These are phyloP conservation scores for Pholiota molesta DNA, from an alignment of 768 basidiomycete genomes.

Conservation along the genomic window DNA sequence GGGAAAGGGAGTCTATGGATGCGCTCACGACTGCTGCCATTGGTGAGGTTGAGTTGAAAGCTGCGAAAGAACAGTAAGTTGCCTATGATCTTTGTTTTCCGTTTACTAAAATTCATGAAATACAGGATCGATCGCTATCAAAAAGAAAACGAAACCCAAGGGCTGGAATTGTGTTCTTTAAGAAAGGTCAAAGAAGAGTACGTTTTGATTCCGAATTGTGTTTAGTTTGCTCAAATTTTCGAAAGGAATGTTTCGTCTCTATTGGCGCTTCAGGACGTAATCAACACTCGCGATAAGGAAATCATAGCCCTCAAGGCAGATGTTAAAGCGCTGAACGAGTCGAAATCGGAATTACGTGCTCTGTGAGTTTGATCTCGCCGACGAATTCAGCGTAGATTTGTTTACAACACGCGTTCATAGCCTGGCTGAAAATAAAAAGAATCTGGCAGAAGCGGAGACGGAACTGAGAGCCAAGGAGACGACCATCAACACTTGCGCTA, in stretches of 20 bases:
- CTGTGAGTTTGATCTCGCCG: conserved; percentile 20
- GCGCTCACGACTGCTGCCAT: conserved; percentile 25
- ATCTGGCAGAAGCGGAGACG: conserved; percentile 21
- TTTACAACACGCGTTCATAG: conserved; percentile 11
- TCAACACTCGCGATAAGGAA: conserved; percentile 30
- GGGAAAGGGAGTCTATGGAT: conserved; percentile 33
- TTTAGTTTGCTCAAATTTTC: not conserved
- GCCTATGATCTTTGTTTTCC: not conserved
- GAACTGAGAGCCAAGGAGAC: conserved; percentile 21
- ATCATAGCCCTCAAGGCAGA: conserved; percentile 23
- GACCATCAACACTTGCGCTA: not conserved
- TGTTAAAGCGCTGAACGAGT: conserved; percentile 25
- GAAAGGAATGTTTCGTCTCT: conserved; percentile 25
- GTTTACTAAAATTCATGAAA: not conserved
- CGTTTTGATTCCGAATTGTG: not conserved
- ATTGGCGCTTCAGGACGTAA: conserved; percentile 25
- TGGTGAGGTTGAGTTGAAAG: conserved; percentile 23
- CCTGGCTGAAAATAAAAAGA: conserved; percentile 27
- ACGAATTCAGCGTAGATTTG: not conserved
- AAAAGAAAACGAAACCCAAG: conserved; percentile 10
- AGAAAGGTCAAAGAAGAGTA: conserved; percentile 26
- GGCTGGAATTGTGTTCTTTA: conserved; percentile 17
- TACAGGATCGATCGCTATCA: conserved; percentile 18
- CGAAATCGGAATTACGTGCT: conserved; percentile 29
- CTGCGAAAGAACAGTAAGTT: conserved; percentile 23